Percentiles rank a stretch among this genome's conserved stretches.
Evolutionary conservation across 352 stramenopile genomes (phyloP).

Genomic region (Globisporangium emineosum): DNA sequence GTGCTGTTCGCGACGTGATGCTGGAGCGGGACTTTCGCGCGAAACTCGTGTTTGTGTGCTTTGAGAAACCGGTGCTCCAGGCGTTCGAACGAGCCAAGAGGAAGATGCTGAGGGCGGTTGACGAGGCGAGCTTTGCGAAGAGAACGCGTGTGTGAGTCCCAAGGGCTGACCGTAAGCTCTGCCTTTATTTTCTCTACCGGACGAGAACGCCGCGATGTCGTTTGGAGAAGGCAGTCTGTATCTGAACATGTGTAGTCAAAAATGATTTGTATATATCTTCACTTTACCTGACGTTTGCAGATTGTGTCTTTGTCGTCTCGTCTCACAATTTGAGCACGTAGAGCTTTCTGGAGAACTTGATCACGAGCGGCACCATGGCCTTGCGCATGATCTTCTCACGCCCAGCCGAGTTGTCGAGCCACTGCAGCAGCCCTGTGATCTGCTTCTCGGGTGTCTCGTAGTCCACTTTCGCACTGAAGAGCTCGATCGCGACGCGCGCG

Average conservation of each 20-base stretch:
- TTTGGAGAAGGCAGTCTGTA: neutral
- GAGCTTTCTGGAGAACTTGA: conserved; percentile 71
- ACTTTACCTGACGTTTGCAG: neutral
- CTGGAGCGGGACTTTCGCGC: conserved; percentile 29
- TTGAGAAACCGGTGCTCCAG: conserved; percentile 33
- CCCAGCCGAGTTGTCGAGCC: conserved; percentile 69
- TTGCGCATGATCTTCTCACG: conserved; percentile 73
- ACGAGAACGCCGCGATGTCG: neutral
- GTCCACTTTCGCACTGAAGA: conserved; percentile 55
- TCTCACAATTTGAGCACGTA: conserved; percentile 35
- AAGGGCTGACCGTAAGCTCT: no score
- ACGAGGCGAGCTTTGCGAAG: neutral
- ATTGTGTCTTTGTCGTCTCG: no score
- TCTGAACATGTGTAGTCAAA: neutral
- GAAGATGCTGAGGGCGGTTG: neutral
- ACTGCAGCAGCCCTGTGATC: conserved; percentile 69
- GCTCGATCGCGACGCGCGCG: conserved; percentile 59
- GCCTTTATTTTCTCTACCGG: no score
- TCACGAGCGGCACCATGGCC: conserved; percentile 55
- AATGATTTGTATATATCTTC: neutral
- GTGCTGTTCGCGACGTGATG: conserved; percentile 42
- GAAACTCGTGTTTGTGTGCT: conserved; percentile 51
- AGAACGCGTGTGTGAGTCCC: neutral
- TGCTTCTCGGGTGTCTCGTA: conserved; percentile 75
- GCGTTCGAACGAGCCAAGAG: conserved; percentile 25